phyloP scores from a whole-genome alignment of 176 grass and related monocot genomes.

The Cenchrus fungigraminus region DNA sequence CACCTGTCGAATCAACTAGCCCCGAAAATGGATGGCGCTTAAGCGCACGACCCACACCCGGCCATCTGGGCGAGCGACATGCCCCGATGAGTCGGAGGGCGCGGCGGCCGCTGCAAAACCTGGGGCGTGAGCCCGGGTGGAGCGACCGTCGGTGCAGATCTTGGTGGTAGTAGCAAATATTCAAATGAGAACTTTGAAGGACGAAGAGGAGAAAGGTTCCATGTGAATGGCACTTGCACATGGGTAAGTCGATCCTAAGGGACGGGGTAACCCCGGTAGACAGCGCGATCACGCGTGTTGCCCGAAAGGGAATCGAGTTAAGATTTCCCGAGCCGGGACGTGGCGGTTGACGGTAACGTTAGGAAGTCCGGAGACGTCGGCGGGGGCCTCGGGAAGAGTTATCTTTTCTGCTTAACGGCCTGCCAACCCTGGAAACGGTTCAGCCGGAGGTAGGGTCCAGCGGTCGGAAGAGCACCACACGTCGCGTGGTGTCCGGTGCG shows the following conservation, averaged over 20 bases:
- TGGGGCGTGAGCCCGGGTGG: no score
- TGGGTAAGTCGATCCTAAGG: constrained; percentile 64
- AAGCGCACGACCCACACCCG: constrained; percentile 43
- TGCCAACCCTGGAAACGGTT: constrained; percentile 64
- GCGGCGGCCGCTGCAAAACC: no score
- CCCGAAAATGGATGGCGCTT: constrained; percentile 79
- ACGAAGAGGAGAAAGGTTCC: not conserved
- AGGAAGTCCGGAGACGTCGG: constrained; percentile 67
- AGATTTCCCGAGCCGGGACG: no score
- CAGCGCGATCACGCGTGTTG: no score
- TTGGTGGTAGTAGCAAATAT: constrained; percentile 5
- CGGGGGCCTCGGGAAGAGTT: constrained; percentile 73
- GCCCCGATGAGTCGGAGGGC: no score
- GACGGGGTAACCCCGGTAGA: not conserved
- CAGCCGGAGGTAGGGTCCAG: constrained; percentile 72
- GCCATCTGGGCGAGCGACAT: constrained; percentile 5
- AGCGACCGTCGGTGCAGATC: no score
- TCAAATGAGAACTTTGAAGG: constrained; percentile 18
- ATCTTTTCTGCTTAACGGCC: constrained; percentile 66
- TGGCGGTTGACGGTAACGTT: constrained; percentile 50
- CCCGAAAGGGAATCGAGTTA: no score
- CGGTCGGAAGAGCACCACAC: constrained; percentile 71
- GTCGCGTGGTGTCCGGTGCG: constrained; percentile 63
- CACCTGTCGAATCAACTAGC: constrained; percentile 85
- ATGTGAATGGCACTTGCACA: constrained; percentile 59